A percentile compares a stretch with the other conserved stretches of the same genome.
Evolutionary conservation across 257 asterid species (phyloP).

Genomic region (Solanum appendiculatum): DNA sequence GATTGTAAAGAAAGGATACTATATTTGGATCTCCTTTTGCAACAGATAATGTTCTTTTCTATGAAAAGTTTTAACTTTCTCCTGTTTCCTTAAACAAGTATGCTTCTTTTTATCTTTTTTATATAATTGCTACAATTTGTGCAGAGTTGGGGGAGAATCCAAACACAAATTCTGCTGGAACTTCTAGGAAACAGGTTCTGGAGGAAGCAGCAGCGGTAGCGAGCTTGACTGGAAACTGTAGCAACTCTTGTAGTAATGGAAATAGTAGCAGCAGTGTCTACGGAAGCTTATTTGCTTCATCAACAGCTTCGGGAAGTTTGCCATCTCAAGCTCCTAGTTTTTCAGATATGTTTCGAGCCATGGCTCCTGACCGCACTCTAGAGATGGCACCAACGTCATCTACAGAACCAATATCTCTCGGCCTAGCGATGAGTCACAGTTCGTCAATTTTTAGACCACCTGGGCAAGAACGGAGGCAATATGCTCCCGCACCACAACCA

Average conservation of each 20-base stretch:
- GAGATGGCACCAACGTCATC: slow-evolving; percentile 30
- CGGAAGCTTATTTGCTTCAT: slow-evolving; percentile 65
- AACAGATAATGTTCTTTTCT: slow-evolving; percentile 14
- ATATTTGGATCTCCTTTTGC: slow-evolving; percentile 19
- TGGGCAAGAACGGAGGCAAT: slow-evolving; percentile 63
- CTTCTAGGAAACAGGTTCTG: slow-evolving; percentile 9
- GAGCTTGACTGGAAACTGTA: slow-evolving; percentile 31
- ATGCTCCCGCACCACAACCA: slow-evolving; percentile 46
- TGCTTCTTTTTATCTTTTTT: not conserved
- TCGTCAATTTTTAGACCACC: slow-evolving; percentile 39
- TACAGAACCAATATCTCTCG: slow-evolving; percentile 48
- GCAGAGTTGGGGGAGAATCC: slow-evolving; percentile 37
- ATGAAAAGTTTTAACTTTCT: slow-evolving; percentile 7
- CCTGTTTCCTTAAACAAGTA: slow-evolving; percentile 4
- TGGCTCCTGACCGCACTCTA: slow-evolving; percentile 21
- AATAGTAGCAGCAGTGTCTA: slow-evolving; percentile 48
- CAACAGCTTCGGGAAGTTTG: slow-evolving; percentile 42
- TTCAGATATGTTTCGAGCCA: slow-evolving; percentile 27
- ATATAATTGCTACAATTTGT: not conserved
- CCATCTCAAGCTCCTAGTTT: slow-evolving; percentile 41
- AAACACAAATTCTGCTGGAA: slow-evolving; percentile 17
- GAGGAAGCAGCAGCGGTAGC: slow-evolving; percentile 33
- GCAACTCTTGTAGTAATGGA: slow-evolving; percentile 45
- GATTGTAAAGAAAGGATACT: slow-evolving; percentile 16
- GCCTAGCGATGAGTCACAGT: slow-evolving; percentile 53